Evolutionary conservation across 2,329 filamentous ascomycete species (phyloP), one percentile per base, ranked within the genome.

Genomic region (Tympanopsis confertula): DNA sequence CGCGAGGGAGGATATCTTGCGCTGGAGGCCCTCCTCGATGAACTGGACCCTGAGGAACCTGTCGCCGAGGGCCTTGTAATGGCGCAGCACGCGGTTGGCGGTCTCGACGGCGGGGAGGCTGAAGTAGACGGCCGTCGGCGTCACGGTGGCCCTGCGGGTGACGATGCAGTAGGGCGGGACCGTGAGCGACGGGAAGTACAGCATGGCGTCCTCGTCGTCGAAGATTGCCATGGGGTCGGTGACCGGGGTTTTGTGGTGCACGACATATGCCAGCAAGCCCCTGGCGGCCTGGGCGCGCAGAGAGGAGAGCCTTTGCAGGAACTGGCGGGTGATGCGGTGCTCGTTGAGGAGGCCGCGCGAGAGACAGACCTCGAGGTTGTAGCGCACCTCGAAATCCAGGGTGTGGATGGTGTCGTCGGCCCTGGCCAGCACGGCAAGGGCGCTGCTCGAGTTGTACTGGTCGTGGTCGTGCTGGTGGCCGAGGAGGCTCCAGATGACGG

Each of bases 331-430:
- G 35, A 96, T 70, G 35, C 72, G 82, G 51, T 86, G 74, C 54
- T 95, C 89, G 38, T 80, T 81, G 13, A 98, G 61, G 19, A 77
- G 66, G 1, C 79, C 78, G 19, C 82, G 74, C 0, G 88, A 94
- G n/a, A 96, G 69, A 52, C 89, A 96, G 0, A 86, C 88, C 55
- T 98, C 89, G 0, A 98, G 71, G 53, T 94, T 86, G 51, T 96
- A 98, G 13, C 86, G 74, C 1, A 94, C 74, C 1, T 76, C 62
- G 43, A 87, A 95, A 0, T 74, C 61, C 3, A 89, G 63, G 39
- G 58, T 45, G 20, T 55, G 42, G 45, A 47, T 45, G 26, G 62
- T 44, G 19, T 58, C 57, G 18, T 62, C 44, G 2, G 64, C 54
- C 17, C 49, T 41, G 45, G 46, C 39, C 39, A 65, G 44, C 38